A percentile compares a stretch with the other conserved stretches of the same genome.
phyloP scores from a whole-genome alignment of 768 basidiomycete species.

The Baorangia bicolor region DNA sequence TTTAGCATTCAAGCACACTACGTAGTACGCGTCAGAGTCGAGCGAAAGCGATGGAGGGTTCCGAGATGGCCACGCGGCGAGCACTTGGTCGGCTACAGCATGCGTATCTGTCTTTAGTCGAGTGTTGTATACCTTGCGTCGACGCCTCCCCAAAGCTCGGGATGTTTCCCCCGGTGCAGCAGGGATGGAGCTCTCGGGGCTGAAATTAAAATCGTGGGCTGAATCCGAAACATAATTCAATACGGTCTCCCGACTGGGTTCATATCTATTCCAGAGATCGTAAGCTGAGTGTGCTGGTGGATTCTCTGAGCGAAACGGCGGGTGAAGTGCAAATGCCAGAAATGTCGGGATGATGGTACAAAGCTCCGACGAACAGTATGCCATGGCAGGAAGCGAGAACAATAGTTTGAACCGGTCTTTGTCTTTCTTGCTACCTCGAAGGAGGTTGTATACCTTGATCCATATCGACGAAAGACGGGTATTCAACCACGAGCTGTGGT shows the following conservation, averaged over 20 bases:
- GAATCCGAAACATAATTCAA: not conserved
- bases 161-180: not conserved
- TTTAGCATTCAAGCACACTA: not conserved
- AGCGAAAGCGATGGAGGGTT: not conserved
- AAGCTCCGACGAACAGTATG: constrained; percentile 14
- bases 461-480: constrained; percentile 19
- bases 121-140: not conserved
- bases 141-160: not conserved
- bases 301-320: not conserved
- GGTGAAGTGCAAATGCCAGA: constrained; percentile 28
- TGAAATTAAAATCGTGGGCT: not conserved
- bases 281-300: constrained; percentile 5
- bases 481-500: constrained; percentile 26
- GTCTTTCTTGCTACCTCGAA: constrained; percentile 7
- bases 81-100: not conserved
- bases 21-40: not conserved
- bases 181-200: not conserved
- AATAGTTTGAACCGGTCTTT: constrained; percentile 11
- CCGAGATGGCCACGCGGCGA: not conserved
- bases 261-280: not conserved
- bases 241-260: not conserved
- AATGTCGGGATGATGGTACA: constrained; percentile 23
- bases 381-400: constrained; percentile 33
- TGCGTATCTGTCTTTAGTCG: not conserved
- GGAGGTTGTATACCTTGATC: constrained; percentile 27